Percentiles rank a stretch among this genome's conserved stretches.
phyloP scores from a whole-genome alignment of 345 rosid genomes.

The Eucalyptus virginea region DNA sequence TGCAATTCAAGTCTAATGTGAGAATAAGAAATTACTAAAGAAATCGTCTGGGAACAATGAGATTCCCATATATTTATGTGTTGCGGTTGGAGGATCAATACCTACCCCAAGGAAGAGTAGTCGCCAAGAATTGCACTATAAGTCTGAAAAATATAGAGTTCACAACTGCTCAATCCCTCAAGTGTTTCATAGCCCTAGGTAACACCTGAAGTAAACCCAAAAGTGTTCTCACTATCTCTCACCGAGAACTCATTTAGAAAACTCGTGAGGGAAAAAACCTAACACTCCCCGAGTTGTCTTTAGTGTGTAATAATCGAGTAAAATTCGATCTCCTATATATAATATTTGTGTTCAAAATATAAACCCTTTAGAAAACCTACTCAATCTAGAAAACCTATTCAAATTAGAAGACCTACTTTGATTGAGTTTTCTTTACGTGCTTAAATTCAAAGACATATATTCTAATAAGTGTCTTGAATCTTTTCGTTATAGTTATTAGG shows the following conservation, averaged over 20 bases:
- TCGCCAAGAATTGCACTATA: background rate
- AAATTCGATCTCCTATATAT: background rate
- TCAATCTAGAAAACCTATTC: background rate
- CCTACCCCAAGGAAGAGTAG: background rate
- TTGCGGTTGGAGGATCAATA: background rate
- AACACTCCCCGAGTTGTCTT: background rate
- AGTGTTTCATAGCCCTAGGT: background rate
- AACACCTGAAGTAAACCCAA: background rate
- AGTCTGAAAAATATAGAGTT: background rate
- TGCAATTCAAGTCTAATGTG: background rate
- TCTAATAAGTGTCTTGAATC: background rate
- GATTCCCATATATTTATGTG: background rate
- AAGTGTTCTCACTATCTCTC: background rate
- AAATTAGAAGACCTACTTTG: background rate
- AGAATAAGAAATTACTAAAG: background rate
- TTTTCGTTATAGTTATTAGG: background rate
- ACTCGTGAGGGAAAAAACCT: background rate
- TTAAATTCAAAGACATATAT: background rate
- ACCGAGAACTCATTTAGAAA: background rate
- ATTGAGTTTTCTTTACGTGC: background rate
- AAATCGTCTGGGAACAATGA: background rate
- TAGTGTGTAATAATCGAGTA: background rate
- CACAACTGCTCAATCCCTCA: background rate
- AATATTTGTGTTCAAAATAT: background rate
- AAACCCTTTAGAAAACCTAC: background rate